These are phyloP conservation scores for Rhizopogon salebrosus DNA, from an alignment of 768 basidiomycete species.

Conservation along the genomic window DNA sequence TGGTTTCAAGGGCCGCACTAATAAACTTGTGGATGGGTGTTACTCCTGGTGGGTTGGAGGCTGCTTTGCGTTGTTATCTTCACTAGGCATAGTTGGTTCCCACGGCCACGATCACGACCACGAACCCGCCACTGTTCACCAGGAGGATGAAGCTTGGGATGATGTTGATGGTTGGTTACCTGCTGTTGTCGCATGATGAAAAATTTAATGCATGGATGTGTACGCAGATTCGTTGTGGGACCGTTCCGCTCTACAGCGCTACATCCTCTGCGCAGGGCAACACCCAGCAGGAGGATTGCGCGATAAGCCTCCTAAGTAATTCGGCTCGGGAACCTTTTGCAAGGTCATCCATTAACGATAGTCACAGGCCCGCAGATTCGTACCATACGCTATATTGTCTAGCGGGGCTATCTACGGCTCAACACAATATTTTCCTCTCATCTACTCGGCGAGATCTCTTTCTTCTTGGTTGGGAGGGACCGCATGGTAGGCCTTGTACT, in stretches of 20 bases:
- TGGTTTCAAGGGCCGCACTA: conserved; percentile 90
- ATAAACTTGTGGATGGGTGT: conserved; percentile 99
- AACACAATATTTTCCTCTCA: conserved; percentile 66
- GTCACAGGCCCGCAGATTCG: conserved; percentile 71
- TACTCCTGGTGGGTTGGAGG: conserved; percentile 99
- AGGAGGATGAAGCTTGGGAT: conserved; percentile 50
- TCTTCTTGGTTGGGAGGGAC: conserved; percentile 32
- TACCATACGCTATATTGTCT: conserved; percentile 96
- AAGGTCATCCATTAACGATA: not conserved
- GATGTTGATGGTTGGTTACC: conserved; percentile 57
- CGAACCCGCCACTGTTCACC: not conserved
- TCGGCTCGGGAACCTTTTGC: not conserved
- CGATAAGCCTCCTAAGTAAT: conserved; percentile 94
- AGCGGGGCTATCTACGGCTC: conserved; percentile 83
- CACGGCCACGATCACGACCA: conserved; percentile 23
- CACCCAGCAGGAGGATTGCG: conserved; percentile 80
- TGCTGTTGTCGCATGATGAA: not conserved
- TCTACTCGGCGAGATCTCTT: conserved; percentile 29
- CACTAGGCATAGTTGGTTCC: conserved; percentile 37
- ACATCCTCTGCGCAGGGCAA: conserved; percentile 82
- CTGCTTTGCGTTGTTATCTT: conserved; percentile 72
- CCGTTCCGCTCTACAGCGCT: conserved; percentile 76
- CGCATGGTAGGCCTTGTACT: conserved; percentile 10
- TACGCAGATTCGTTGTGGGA: conserved; percentile 46
- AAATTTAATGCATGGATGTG: conserved; percentile 20